phyloP scores from a whole-genome alignment of 768 basidiomycete species.

The Amanita exitialis region DNA sequence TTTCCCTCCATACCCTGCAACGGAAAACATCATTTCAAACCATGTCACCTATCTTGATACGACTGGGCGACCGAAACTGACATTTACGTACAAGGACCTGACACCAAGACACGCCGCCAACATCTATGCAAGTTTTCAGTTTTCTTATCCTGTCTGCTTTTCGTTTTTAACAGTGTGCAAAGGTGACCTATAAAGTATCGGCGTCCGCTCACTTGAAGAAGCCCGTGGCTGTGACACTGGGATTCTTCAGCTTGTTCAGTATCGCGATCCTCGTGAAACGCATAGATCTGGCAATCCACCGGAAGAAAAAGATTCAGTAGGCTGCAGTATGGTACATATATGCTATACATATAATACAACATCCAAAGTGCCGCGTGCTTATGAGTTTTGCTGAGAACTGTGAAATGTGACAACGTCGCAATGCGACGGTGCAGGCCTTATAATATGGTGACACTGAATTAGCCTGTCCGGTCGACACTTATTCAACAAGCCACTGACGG shows the following conservation, averaged over 20 bases:
- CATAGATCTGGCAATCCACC: constrained; percentile 36
- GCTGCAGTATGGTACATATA: constrained; percentile 10
- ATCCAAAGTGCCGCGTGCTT: neutral
- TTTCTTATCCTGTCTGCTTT: neutral
- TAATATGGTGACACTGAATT: constrained; percentile 11
- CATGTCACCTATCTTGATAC: constrained; percentile 91
- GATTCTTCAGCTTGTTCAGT: constrained; percentile 58
- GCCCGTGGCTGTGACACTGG: constrained; percentile 66
- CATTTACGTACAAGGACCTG: constrained; percentile 60
- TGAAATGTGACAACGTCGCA: constrained; percentile 28
- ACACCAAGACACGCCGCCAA: constrained; percentile 71
- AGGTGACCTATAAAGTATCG: constrained; percentile 88
- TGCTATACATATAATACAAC: constrained; percentile 1
- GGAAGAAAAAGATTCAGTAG: constrained; percentile 28
- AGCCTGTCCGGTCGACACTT: no score
- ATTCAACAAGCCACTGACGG: constrained; percentile 24
- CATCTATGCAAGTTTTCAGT: constrained; percentile 61
- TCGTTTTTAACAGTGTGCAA: constrained; percentile 1
- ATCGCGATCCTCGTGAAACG: constrained; percentile 32
- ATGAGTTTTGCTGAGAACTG: constrained; percentile 16
- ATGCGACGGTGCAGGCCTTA: constrained; percentile 22
- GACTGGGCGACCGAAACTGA: constrained; percentile 72
- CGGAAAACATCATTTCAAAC: constrained; percentile 47
- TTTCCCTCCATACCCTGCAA: constrained; percentile 67
- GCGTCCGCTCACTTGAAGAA: constrained; percentile 78